Base-by-base conservation (phyloP, 768 basidiomycete genomes). In the Russula emetica region DNA sequence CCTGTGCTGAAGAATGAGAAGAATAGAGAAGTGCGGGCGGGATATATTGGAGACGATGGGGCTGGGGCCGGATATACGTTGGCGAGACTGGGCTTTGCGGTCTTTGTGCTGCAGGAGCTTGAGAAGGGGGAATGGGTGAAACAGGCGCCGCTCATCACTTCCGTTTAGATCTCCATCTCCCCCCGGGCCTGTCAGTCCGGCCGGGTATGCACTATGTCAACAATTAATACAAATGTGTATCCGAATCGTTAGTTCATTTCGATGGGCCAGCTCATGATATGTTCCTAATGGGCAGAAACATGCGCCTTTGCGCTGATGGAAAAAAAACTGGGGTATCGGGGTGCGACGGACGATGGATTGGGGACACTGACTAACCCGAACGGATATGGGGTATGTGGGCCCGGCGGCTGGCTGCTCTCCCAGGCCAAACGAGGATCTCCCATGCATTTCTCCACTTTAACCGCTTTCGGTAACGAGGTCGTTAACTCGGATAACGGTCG, bases 1-100 rank as follows among this genome's bases (percentile, higher is more conserved):
- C 88, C 88, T 0, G 57, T 88, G 28, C 70, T 91, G 69, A 85
- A 78, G 49, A 78, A 82, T 64, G 74, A 78, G 5, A 70, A 77
- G 28, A 76, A 75, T 16, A 81, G 74, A 66, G 76, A 76, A 0
- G 76, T 83, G 36, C 71, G 82, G 3, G 84, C 80, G 32, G 89
- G 89, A 3, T 88, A 89, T 69, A 74, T 87, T 6, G 88, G 89
- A 3, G 88, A 90, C 66, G 81, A 80, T 18, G 79, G 78, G 67
- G 80, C 78, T 9, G 80, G 78, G 24, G 9, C 20, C 7, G 22
- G 11, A 24, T 75, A 75, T 5, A 75, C 71, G n/a, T 71, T 90
- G 44, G 72, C 87, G 1, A 78, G 87, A 64, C 74, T 74, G 10
- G 87, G 81, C 0, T 88, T 85, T 63, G 87, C 84, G 5, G 74